phyloP scores from a whole-genome alignment of 169 alveolate species.

The Cryptosporidium muris region DNA sequence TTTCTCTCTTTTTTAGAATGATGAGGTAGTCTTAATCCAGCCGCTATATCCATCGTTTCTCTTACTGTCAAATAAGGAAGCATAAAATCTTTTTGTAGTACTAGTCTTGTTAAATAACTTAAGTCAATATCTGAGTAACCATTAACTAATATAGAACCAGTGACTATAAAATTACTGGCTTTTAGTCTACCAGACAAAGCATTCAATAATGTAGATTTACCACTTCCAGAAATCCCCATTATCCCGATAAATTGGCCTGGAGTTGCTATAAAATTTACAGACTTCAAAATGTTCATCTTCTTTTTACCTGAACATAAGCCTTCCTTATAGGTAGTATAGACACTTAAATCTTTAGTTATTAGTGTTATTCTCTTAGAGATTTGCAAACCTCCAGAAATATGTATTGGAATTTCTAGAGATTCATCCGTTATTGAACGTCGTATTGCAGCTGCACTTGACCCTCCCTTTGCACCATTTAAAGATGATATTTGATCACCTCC shows the following conservation, averaged over 20 bases:
- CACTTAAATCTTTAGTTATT: constrained; percentile 40
- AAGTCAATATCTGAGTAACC: constrained; percentile 65
- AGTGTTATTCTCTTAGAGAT: constrained; percentile 51
- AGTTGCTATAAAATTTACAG: constrained; percentile 65
- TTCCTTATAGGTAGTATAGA: constrained; percentile 9
- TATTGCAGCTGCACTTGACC: constrained; percentile 69
- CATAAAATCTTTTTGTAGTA: constrained; percentile 74
- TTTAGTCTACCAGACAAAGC: constrained; percentile 71
- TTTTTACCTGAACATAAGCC: constrained; percentile 2
- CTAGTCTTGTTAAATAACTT: constrained; percentile 70
- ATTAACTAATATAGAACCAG: constrained; percentile 44
- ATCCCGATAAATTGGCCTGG: constrained; percentile 73
- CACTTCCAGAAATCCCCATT: constrained; percentile 73
- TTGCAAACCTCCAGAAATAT: constrained; percentile 31
- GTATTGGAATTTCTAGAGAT: constrained; percentile 50
- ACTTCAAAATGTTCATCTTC: constrained; percentile 17
- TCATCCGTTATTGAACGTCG: constrained; percentile 63
- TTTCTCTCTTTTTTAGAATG: constrained; percentile 72
- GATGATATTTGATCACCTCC: constrained; percentile 41
- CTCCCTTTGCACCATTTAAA: constrained; percentile 57
- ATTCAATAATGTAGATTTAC: constrained; percentile 67
- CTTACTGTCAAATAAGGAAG: constrained; percentile 76
- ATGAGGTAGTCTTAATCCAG: constrained; percentile 75
- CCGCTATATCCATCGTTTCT: constrained; percentile 77
- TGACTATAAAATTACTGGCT: constrained; percentile 39